Base-by-base conservation (phyloP, 371 early-diverging fungal species). In the Dentiscutata heterogama region DNA sequence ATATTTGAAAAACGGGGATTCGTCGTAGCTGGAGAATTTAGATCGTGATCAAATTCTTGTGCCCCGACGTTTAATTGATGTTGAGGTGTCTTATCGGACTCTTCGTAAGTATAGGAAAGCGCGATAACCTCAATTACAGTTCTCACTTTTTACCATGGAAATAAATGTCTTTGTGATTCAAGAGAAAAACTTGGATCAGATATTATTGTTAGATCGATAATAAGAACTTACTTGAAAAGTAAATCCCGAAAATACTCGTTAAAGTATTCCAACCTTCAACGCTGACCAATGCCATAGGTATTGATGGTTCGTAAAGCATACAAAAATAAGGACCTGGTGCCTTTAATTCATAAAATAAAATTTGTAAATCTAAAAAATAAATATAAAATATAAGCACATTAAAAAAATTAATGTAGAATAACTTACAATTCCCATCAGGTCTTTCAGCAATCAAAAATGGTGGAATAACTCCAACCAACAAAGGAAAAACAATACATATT, bases 231-330 rank as follows among this genome's bases (percentile, higher is more conserved):
- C 77, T 35, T 25, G 70, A 80, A 56, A 80, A 80, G 35, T 80
- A 80, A 63, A 80, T 80, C 29, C 70, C 68, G 31, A 60, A 56
- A 27, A 78, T 14, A 51, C 65, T 67, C 22, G 50, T 51, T 67
- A 80, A 35, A n/a, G 80, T 80, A 54, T 80, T 78, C 71, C 80
- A 80, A 25, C 80, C 80, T 54, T 67, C 31, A 80, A 80, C 56
- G 35, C 70, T 80, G n/a, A 80, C 22, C 53, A 80, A 80, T 29
- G 25, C 53, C 60, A 78, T 16, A 29, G 79, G 65, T 18, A 63
- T 50, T 39, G 20, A 22, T 46, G 80, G 80, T 53, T 68, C 46
- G 54, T 79, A 68, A 14, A 79, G 31, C 29, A 80, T 13, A 31
- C 70, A 80, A 70, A 78, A 80, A 35, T 50, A 80, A 10, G 80